phyloP scores from a whole-genome alignment of 108 stramenopile species.

The Mediolabrus comicus region DNA sequence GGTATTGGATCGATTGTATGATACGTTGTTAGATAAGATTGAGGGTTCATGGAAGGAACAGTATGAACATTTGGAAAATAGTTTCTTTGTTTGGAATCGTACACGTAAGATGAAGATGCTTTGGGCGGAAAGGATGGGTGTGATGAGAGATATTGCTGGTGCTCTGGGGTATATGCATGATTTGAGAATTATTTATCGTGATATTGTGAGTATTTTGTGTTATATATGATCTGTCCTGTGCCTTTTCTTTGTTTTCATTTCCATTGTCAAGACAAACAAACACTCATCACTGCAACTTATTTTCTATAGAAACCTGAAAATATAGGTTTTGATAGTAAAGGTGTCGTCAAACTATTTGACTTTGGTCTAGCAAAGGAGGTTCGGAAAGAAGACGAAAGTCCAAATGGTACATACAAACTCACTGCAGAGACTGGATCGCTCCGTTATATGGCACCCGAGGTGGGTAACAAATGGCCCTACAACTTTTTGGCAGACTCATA shows the following conservation, averaged over 20 bases:
- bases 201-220: conserved; percentile 30
- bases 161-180: background rate
- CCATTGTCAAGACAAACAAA: no score
- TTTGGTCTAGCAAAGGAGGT: conserved; percentile 63
- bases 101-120: conserved; percentile 18
- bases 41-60: conserved; percentile 17
- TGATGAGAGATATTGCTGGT: conserved; percentile 2
- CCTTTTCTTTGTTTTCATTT: no score
- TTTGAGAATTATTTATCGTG: conserved; percentile 67
- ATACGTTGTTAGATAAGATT: conserved; percentile 29
- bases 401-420: conserved; percentile 64
- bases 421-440: conserved; percentile 81
- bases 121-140: conserved; percentile 30
- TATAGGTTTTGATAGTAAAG: conserved; percentile 62
- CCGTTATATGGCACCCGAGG: conserved; percentile 59
- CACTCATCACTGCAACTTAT: no score
- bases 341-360: conserved; percentile 69
- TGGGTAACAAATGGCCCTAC: conserved; percentile 63
- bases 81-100: conserved; percentile 22
- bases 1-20: conserved; percentile 42
- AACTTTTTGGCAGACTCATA: conserved; percentile 73
- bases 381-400: conserved; percentile 9
- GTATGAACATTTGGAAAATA: conserved; percentile 21
- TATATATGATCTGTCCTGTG: background rate
- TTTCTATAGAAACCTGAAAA: conserved; percentile 59